Evolutionary conservation across 1,284 basidiomycete species (phyloP), one percentile per base, ranked within the genome.

Genomic region (Boletus hoseneyae): DNA sequence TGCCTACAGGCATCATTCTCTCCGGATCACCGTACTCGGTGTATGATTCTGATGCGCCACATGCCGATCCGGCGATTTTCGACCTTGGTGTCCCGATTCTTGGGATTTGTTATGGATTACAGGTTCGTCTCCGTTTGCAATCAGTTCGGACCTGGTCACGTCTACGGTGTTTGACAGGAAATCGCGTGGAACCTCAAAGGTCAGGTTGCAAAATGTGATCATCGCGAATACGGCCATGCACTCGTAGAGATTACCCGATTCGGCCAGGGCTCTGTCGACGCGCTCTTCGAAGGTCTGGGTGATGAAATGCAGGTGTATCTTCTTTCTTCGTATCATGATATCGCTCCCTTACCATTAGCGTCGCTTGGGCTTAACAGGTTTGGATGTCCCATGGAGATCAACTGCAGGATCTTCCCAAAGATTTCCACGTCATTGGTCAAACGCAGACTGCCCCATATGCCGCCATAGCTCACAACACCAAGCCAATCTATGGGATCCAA

Each of bases 301-400:
- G 80, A 86, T 23, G 83, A 90, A 57, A 85, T 93, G 76, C 85
- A 90, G 76, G 90, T 90, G 54, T 6, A 32, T 9, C n/a, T 49
- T 13, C 39, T 27, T 18, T 25, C 5, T 16, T 23, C 8, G 2
- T 33, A 6, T 11, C n/a, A 25, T 23, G 42, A 11, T 1, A 36
- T 11, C 12, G 16, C 8, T 18, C 1, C 2, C 21, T 42, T 9
- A 50, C 33, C 16, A 3, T 18, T 2, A 19, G 8, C 10, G 4
- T 6, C 8, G 9, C 11, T 18, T 16, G 11, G 6, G 23, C 38
- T 13, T 42, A 29, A n/a, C 59, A 96, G 89, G 96, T 98, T 34
- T 99, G 97, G 97, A 99, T 99, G 97, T 97, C 94, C 32, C 97
- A 99, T 68, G 96, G 96, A 18, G 97, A 99, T 70, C 93, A 97